Evolutionary conservation across 176 grass and related monocot genomes (phyloP).

Genomic region (Oryza punctata): DNA sequence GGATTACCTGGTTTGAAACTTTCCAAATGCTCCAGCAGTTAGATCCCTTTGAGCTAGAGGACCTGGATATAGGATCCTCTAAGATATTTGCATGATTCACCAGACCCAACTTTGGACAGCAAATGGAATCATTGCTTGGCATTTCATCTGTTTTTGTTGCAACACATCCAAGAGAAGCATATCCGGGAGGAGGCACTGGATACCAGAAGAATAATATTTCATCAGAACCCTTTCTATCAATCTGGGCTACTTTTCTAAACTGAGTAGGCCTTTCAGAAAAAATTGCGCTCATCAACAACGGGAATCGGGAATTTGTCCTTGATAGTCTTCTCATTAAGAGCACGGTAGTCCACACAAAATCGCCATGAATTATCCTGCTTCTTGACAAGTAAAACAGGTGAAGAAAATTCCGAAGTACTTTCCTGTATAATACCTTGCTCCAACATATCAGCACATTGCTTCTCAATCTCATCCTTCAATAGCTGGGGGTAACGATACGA

Average conservation of each 20-base stretch:
- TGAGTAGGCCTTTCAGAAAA: constrained; percentile 78
- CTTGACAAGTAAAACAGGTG: too few relatives aligned
- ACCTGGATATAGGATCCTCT: constrained; percentile 79
- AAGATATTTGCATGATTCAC: constrained; percentile 81
- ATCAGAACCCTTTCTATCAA: constrained; percentile 71
- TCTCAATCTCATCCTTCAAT: too few relatives aligned
- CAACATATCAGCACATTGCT: too few relatives aligned
- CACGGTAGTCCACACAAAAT: too few relatives aligned
- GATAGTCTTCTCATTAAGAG: too few relatives aligned
- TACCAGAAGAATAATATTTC: constrained; percentile 95
- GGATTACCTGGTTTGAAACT: constrained; percentile 87
- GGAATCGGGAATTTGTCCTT: too few relatives aligned
- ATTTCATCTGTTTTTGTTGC: constrained; percentile 84
- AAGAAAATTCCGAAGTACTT: too few relatives aligned
- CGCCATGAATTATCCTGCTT: too few relatives aligned
- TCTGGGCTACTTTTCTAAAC: constrained; percentile 88
- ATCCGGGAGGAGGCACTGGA: constrained; percentile 86
- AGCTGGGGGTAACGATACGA: too few relatives aligned
- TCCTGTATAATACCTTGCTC: too few relatives aligned
- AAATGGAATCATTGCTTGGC: constrained; percentile 79
- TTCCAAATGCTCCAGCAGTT: constrained; percentile 98
- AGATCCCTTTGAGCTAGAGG: constrained; percentile 74
- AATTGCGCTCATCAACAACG: too few relatives aligned
- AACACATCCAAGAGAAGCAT: constrained; percentile 88
- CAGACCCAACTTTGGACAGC: constrained; percentile 80